Evolutionary conservation across 441 rosid species (phyloP).

Genomic region (Eruca vesicaria): DNA sequence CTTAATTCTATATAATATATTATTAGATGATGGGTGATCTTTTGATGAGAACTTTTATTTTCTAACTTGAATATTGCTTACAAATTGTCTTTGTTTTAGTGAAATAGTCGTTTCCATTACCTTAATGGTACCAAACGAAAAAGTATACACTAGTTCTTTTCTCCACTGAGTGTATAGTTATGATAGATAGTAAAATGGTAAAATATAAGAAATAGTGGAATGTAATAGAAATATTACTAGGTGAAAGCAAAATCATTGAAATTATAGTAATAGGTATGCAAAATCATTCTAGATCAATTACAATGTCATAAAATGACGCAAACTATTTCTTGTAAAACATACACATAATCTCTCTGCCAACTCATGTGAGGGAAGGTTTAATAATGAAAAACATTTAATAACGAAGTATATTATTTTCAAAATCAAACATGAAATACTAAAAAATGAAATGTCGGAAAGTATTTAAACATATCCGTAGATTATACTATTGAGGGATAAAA

Average conservation of each 20-base stretch:
- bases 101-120: background rate
- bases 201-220: background rate
- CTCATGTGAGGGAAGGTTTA: background rate
- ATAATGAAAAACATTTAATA: background rate
- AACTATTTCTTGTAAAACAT: background rate
- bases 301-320: background rate
- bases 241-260: background rate
- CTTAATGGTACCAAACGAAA: background rate
- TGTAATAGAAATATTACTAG: background rate
- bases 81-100: background rate
- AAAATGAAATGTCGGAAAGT: background rate
- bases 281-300: background rate
- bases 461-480: background rate
- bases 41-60: background rate
- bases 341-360: constrained; percentile 6
- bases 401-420: background rate
- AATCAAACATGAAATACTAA: background rate
- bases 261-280: background rate
- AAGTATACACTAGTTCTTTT: background rate
- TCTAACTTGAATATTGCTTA: background rate
- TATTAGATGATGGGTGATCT: constrained; percentile 25
- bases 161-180: background rate
- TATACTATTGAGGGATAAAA: background rate
- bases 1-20: constrained; percentile 2
- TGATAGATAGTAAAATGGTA: background rate